Conservation (phyloP, 768 basidiomycete genomes). For the Suillus luteus region DNA sequence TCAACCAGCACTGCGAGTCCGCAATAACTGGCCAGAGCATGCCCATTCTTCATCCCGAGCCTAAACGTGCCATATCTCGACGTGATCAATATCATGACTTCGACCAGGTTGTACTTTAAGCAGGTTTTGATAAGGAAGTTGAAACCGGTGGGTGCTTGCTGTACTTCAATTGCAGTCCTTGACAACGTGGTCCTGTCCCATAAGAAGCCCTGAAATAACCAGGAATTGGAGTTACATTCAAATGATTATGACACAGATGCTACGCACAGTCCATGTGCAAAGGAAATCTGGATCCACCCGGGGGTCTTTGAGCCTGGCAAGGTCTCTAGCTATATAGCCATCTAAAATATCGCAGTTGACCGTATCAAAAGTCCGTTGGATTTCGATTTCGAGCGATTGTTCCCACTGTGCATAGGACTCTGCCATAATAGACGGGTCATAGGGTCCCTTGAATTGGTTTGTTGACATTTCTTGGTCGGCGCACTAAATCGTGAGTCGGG, state of each 20-base stretch:
- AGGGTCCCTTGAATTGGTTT: background rate
- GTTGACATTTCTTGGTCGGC: background rate
- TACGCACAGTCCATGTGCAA: conserved; percentile 7
- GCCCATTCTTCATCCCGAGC: conserved; percentile 8
- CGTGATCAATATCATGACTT: conserved; percentile 9
- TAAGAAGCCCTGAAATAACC: background rate
- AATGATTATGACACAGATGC: background rate
- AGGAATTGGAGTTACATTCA: background rate
- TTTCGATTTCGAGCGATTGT: conserved; percentile 8
- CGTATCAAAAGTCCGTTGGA: background rate
- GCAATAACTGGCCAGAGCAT: conserved; percentile 20
- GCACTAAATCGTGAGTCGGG: conserved; percentile 28
- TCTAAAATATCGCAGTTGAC: conserved; percentile 1
- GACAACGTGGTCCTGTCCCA: conserved; percentile 3
- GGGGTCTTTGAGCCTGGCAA: conserved; percentile 4
- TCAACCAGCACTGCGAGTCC: conserved; percentile 6
- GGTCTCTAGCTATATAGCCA: conserved; percentile 4
- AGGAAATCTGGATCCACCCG: conserved; percentile 7
- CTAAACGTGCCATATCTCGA: conserved; percentile 6
- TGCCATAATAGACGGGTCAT: conserved; percentile 6
- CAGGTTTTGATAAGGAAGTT: conserved; percentile 5
- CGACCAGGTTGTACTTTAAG: conserved; percentile 3
- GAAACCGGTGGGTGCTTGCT: background rate
- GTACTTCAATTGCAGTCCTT: background rate
- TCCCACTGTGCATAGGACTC: conserved; percentile 10